Conservation (phyloP, 2,329 filamentous ascomycete species). For the Calonectria naviculata region DNA sequence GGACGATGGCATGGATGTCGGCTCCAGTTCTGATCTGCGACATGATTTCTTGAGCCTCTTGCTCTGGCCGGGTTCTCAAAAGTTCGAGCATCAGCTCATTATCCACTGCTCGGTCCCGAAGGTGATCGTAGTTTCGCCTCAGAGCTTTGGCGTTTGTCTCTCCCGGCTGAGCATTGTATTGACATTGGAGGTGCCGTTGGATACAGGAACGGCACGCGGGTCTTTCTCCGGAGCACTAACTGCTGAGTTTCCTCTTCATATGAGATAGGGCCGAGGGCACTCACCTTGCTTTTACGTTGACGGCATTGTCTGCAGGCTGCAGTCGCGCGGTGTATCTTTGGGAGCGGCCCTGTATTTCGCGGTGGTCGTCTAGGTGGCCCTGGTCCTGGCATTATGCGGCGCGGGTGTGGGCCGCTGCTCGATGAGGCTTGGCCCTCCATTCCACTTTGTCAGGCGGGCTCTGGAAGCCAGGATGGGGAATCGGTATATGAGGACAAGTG, state of each 20-base stretch:
- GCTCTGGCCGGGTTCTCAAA: constrained; percentile 31
- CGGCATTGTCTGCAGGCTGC: background rate
- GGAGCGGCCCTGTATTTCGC: background rate
- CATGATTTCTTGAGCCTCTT: constrained; percentile 48
- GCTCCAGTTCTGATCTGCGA: constrained; percentile 48
- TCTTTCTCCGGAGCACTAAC: constrained; percentile 41
- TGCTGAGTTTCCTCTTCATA: background rate
- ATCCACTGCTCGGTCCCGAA: background rate
- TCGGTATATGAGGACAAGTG: too few relatives aligned
- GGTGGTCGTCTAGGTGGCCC: too few relatives aligned
- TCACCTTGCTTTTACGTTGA: background rate
- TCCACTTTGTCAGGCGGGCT: too few relatives aligned
- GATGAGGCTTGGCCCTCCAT: too few relatives aligned
- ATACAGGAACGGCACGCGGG: constrained; percentile 38
- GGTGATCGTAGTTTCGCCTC: background rate
- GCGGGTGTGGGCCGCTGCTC: too few relatives aligned
- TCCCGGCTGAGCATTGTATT: constrained; percentile 29
- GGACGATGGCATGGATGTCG: constrained; percentile 44
- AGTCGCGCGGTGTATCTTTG: background rate
- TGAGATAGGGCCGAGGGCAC: too few relatives aligned
- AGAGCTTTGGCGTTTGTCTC: constrained; percentile 36
- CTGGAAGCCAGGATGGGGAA: too few relatives aligned
- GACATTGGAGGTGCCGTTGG: constrained; percentile 23
- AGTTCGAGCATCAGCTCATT: constrained; percentile 34
- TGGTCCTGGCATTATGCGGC: too few relatives aligned